Percentiles rank a stretch among this genome's conserved stretches.
Conservation (phyloP, 2,329 filamentous ascomycete genomes). For the Diaporthe sp. region DNA sequence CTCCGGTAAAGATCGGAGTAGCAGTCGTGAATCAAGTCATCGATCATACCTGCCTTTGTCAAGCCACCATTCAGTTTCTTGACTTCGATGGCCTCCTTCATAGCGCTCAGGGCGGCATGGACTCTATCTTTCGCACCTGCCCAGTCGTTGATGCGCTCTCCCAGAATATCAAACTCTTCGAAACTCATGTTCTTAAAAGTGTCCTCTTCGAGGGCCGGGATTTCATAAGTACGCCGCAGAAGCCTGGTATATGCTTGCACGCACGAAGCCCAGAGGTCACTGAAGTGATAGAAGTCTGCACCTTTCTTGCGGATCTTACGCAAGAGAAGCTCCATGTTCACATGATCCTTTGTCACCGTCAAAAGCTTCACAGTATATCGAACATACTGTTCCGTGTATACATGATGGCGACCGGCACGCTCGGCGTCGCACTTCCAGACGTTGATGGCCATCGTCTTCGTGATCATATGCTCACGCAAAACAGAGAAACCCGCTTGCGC, state of each 20-base stretch:
- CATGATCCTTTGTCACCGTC: constrained; percentile 79
- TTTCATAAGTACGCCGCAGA: constrained; percentile 62
- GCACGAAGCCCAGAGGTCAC: constrained; percentile 70
- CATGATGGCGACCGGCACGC: constrained; percentile 85
- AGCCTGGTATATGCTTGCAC: constrained; percentile 67
- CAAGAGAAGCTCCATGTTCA: constrained; percentile 82
- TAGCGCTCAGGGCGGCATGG: constrained; percentile 64
- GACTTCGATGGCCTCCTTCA: constrained; percentile 71
- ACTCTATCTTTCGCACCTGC: constrained; percentile 55
- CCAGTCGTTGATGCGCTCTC: constrained; percentile 69
- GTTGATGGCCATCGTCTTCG: constrained; percentile 94
- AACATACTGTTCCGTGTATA: constrained; percentile 90
- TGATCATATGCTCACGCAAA: constrained; percentile 81
- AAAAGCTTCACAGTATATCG: constrained; percentile 84
- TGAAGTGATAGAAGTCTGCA: constrained; percentile 78
- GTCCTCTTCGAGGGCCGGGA: constrained; percentile 64
- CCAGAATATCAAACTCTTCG: constrained; percentile 71
- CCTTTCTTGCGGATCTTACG: constrained; percentile 86
- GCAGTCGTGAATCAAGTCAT: constrained; percentile 93
- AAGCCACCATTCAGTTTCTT: constrained; percentile 86
- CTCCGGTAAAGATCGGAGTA: constrained; percentile 84
- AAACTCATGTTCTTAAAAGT: constrained; percentile 66
- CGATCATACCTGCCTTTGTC: constrained; percentile 87
- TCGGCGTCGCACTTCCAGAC: constrained; percentile 96
- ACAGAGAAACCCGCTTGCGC: constrained; percentile 86